Percentiles rank a stretch among this genome's conserved stretches.
phyloP scores from a whole-genome alignment of 352 stramenopile species.

The Globisporangium viniferum region DNA sequence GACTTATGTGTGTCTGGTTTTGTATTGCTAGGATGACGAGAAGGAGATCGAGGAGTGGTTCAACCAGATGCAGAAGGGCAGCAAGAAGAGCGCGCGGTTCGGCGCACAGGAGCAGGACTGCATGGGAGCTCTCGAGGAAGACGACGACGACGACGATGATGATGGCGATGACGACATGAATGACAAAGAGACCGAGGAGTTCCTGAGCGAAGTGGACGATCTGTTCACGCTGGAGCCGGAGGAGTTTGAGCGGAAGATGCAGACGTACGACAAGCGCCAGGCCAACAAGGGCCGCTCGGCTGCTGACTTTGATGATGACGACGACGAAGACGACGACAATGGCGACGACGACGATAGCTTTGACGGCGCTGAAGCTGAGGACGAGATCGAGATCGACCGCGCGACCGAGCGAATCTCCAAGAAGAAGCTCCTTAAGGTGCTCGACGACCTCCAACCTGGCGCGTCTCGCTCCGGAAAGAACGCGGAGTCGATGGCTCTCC shows the following conservation, averaged over 20 bases:
- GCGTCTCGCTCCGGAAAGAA: constrained; percentile 33
- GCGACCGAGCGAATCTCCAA: constrained; percentile 68
- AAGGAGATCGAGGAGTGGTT: constrained; percentile 48
- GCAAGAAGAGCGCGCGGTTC: constrained; percentile 17
- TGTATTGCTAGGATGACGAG: constrained; percentile 25
- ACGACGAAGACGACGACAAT: constrained; percentile 15
- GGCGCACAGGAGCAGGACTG: constrained; percentile 29
- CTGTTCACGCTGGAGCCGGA: constrained; percentile 54
- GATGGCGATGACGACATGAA: constrained; percentile 28
- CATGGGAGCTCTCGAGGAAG: constrained; percentile 23
- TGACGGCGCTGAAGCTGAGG: constrained; percentile 17
- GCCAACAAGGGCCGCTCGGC: constrained; percentile 18
- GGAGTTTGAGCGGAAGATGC: constrained; percentile 66
- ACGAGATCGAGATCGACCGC: constrained; percentile 53
- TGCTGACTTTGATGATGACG: constrained; percentile 8
- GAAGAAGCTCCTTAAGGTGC: constrained; percentile 64
- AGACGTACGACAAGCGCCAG: constrained; percentile 41
- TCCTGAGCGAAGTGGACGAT: constrained; percentile 70
- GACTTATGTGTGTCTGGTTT: background rate
- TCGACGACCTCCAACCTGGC: constrained; percentile 56
- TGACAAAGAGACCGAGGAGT: constrained; percentile 61
- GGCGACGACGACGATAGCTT: constrained; percentile 21
- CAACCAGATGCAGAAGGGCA: constrained; percentile 34
- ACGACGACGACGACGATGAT: constrained; percentile 21
- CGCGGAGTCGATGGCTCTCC: constrained; percentile 38